phyloP scores from a whole-genome alignment of 2,329 filamentous ascomycete genomes.

The Aspergillus felis region DNA sequence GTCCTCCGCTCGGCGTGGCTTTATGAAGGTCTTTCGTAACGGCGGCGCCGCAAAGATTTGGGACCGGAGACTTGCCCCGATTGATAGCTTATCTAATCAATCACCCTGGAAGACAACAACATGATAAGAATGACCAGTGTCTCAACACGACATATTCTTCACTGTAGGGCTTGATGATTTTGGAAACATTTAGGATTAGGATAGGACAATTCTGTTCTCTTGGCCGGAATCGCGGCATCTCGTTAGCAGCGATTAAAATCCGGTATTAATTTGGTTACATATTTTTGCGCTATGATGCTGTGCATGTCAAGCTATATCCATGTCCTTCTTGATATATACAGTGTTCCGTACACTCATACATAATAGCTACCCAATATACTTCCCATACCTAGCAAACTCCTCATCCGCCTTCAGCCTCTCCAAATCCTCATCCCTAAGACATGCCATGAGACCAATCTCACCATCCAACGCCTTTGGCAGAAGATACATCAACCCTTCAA shows the following conservation, averaged over 20 bases:
- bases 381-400: conserved; percentile 40
- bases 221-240: not conserved
- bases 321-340: not conserved
- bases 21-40: conserved; percentile 6
- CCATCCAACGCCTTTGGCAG: conserved; percentile 45
- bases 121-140: not conserved
- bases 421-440: conserved; percentile 49
- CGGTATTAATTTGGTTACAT: not conserved
- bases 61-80: conserved; percentile 18
- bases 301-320: not conserved
- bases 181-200: not conserved
- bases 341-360: not conserved
- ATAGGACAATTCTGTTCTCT: not conserved
- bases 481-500: conserved; percentile 50
- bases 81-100: conserved; percentile 29
- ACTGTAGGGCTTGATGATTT: not conserved
- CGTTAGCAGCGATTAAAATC: too few relatives aligned
- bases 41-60: conserved; percentile 16
- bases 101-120: not conserved
- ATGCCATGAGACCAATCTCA: conserved; percentile 44
- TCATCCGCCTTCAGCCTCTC: conserved; percentile 41
- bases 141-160: not conserved
- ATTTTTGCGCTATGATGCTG: not conserved
- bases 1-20: conserved; percentile 1
- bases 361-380: conserved; percentile 30